Base-by-base conservation (phyloP, 129 eudicot genomes). In the Pulicaria dysenterica region DNA sequence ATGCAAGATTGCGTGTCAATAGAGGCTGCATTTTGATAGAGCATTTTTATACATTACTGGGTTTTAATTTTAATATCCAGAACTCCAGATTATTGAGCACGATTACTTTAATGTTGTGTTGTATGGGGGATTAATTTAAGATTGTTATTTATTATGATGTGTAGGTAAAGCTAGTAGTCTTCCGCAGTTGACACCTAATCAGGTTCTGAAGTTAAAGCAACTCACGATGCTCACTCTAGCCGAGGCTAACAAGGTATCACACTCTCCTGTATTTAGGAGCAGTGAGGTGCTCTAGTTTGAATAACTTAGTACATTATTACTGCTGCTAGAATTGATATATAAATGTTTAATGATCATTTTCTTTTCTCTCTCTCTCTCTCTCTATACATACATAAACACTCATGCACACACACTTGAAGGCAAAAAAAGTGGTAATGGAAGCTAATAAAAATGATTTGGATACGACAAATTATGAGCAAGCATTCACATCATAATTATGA, bases 141-240 rank as follows among this genome's bases (percentile, higher is more conserved):
- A 6, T 70, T 69, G 19, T 36, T 57, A 34, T 39, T 55, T 55
- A n/a, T 71, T 64, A 50, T 64, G 63, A 59, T 77, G 5, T 84
- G 60, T 62, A 92, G 98, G 85, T 74, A 80, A 67, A 67, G 84
- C 95, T 39, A 82, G 76, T 24, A 82, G 56, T 53, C 90, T 89
- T 77, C 98, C 98, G 1, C 83, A 73, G 36, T 76, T 93, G 95
- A 83, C 80, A 6, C 87, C 95, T 75, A 92, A 85, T 40, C 98
- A 89, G 87, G 82, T 87, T 58, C 90, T 92, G 54, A 92, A 92
- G 80, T 82, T 92, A 81, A 92, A 89, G 84, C 98, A 92, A 83
- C 95, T 92, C 24, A 85, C 95, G 43, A 85, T 92, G 63, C 96
- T 92, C 68, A 89, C 98, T 41, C 86, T 92, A 43, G 96, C 96